Percentiles rank a stretch among this genome's conserved stretches.
phyloP scores from a whole-genome alignment of 2,329 filamentous ascomycete species.

The Cylindrodendrum hubeiense region DNA sequence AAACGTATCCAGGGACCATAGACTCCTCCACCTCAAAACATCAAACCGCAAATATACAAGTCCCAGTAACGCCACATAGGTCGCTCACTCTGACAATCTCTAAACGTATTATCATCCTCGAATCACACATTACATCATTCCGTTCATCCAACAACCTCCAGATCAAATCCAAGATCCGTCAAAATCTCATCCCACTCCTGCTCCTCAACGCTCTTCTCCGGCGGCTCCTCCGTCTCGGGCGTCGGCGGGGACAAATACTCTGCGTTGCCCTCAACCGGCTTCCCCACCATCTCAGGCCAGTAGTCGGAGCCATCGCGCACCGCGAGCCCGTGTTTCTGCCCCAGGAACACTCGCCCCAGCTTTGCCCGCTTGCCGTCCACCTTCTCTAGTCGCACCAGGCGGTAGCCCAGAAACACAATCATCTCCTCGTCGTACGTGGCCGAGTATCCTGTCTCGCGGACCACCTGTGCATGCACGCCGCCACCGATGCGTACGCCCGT shows the following conservation, averaged over 20 bases:
- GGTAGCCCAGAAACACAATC: constrained; percentile 26
- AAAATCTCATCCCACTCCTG: constrained; percentile 19
- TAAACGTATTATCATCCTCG: not conserved
- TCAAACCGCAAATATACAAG: not conserved
- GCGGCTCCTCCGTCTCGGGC: constrained; percentile 4
- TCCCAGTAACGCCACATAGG: not conserved
- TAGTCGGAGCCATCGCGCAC: constrained; percentile 21
- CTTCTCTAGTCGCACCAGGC: constrained; percentile 23
- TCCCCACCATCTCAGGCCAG: constrained; percentile 20
- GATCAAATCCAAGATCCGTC: constrained; percentile 17
- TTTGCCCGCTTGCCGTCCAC: constrained; percentile 21
- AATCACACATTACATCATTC: not conserved
- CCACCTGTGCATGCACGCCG: constrained; percentile 3
- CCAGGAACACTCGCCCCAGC: constrained; percentile 21
- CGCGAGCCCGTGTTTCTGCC: constrained; percentile 23
- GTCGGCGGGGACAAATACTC: not conserved
- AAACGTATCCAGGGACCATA: not conserved
- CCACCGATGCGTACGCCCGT: constrained; percentile 9
- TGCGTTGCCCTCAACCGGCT: constrained; percentile 22
- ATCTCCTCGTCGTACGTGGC: constrained; percentile 24
- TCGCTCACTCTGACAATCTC: not conserved
- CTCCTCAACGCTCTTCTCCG: constrained; percentile 11
- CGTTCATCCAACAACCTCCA: constrained; percentile 15
- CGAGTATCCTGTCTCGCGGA: constrained; percentile 12
- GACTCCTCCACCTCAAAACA: not conserved